phyloP scores from a whole-genome alignment of 164 flowering plant genomes.

The Chimonanthus salicifolius region DNA sequence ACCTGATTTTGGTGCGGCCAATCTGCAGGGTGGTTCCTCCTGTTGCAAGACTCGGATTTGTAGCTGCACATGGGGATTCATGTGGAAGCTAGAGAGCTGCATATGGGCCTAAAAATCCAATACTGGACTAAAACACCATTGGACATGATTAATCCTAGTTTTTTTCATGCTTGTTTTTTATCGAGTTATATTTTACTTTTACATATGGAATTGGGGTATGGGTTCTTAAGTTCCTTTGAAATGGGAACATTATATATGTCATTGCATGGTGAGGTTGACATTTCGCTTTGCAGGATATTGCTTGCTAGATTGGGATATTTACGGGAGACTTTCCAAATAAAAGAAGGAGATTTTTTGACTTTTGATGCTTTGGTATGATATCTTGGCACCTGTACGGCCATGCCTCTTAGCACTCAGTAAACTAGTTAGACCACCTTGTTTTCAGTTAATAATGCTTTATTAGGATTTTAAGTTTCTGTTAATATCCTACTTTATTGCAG shows the following conservation, averaged over 20 bases:
- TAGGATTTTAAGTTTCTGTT: background rate
- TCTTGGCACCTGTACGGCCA: background rate
- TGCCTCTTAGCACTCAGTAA: background rate
- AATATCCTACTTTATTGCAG: conserved; percentile 27
- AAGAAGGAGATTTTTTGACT: conserved; percentile 96
- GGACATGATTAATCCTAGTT: background rate
- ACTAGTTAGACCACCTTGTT: background rate
- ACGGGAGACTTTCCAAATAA: conserved; percentile 96
- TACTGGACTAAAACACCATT: background rate
- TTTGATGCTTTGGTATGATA: conserved; percentile 94
- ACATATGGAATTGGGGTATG: background rate
- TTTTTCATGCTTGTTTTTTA: background rate
- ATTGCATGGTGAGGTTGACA: background rate
- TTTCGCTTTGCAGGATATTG: conserved; percentile 61
- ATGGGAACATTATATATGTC: background rate
- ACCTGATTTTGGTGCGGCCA: background rate
- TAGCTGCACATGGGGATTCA: background rate
- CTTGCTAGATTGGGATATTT: conserved; percentile 88
- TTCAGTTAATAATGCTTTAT: background rate
- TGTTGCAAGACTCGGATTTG: background rate
- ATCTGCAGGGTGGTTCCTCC: background rate
- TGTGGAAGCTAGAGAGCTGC: background rate
- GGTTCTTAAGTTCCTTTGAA: background rate
- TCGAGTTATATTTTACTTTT: background rate
- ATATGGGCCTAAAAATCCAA: background rate